phyloP scores from a whole-genome alignment of 257 asterid species.

The Vinca minor region DNA sequence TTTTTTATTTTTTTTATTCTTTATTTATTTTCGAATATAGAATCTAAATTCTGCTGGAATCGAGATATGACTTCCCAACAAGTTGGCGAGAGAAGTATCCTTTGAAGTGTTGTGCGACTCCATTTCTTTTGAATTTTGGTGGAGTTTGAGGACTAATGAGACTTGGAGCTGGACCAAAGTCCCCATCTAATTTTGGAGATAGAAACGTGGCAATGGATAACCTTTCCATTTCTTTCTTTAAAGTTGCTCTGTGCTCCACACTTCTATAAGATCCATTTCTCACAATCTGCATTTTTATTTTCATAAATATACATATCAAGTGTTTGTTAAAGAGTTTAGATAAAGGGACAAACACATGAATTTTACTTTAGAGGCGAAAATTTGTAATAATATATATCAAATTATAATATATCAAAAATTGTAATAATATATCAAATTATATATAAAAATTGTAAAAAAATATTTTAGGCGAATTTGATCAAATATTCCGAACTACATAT shows the following conservation, averaged over 20 bases:
- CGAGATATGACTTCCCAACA: slow-evolving; percentile 38
- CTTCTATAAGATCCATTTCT: slow-evolving; percentile 28
- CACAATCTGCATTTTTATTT: too few relatives aligned
- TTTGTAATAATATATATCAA: too few relatives aligned
- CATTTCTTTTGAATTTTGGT: slow-evolving; percentile 32
- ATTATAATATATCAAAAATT: too few relatives aligned
- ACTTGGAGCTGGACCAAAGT: slow-evolving; percentile 33
- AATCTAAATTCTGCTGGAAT: slow-evolving; percentile 23
- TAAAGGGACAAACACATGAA: too few relatives aligned
- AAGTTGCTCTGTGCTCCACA: slow-evolving; percentile 31
- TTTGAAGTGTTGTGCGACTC: slow-evolving; percentile 26
- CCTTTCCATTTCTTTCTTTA: slow-evolving; percentile 16
- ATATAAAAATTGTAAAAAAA: too few relatives aligned
- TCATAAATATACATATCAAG: too few relatives aligned
- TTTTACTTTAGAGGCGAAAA: too few relatives aligned
- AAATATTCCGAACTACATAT: too few relatives aligned
- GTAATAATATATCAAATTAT: too few relatives aligned
- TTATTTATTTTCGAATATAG: not conserved
- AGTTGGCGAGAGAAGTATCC: slow-evolving; percentile 30
- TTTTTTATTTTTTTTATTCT: too few relatives aligned
- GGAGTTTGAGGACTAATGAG: slow-evolving; percentile 28
- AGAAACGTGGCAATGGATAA: slow-evolving; percentile 26
- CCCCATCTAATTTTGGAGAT: slow-evolving; percentile 13
- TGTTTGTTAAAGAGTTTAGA: too few relatives aligned
- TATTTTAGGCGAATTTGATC: too few relatives aligned